Base-by-base conservation (phyloP, 306 rosid species). In the Dryas alaskensis region DNA sequence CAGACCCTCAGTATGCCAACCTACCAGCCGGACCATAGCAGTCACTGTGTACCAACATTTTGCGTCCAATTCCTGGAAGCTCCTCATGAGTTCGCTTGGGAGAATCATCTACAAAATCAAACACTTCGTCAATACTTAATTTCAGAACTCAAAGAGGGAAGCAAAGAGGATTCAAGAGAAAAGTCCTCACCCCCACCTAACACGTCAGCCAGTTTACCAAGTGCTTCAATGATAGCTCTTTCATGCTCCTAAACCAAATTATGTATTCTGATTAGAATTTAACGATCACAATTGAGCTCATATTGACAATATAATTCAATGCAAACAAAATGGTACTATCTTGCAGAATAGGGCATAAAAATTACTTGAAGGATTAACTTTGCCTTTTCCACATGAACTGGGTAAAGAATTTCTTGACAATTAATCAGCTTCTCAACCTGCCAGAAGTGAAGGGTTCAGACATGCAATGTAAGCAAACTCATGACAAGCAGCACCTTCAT, bases 151-250 rank as follows among this genome's bases (percentile, higher is more conserved):
- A 60, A 6, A 5, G 17, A 60, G 65, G 65, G 37, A 57, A 57
- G 45, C 19, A 60, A 17, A 31, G 65, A 27, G 65, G 45, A 60
- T 60, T 60, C 17, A 37, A 3, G 44, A 60, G 10, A 60, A 2
- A 60, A 60, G 45, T 5, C 65, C 65, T 37, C 3, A 60, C 65
- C 45, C 19, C 31, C n/a, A 13, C 37, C 45, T 60, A 44, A 60
- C 45, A 60, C 62, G 39, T 17, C 37, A 53, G 63, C 62, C 51
- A 69, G 50, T 19, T 39, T 17, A 6, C 22, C 63, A 39, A 69
- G 63, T 69, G 73, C 73, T 10, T 69, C 51, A 54, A 69, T 17
- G 50, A 69, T 52, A 53, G 16, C 62, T 4, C 73, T 39, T 40
- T 69, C 73, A 1, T 40, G 73, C 37, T 53, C 63, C 65, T 60